Evolutionary conservation across 345 rosid species (phyloP).

Genomic region (Geranium brycei): DNA sequence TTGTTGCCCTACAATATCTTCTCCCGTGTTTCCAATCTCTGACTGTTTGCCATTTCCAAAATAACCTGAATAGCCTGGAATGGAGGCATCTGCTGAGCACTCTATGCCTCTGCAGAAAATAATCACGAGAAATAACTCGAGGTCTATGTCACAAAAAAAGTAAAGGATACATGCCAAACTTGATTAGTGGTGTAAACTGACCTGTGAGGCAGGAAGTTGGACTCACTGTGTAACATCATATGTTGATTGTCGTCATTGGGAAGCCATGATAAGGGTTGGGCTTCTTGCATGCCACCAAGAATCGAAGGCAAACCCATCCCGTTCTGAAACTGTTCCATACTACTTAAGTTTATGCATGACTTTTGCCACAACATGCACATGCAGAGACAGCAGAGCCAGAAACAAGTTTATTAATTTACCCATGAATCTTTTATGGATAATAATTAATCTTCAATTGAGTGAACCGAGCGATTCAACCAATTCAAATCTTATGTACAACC

Average conservation of each 20-base stretch:
- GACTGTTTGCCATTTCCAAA: slow-evolving; percentile 32
- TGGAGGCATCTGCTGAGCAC: slow-evolving; percentile 30
- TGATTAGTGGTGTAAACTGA: slow-evolving; percentile 10
- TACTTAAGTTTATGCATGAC: background rate
- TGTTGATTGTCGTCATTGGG: slow-evolving; percentile 48
- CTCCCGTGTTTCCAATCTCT: slow-evolving; percentile 37
- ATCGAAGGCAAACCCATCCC: slow-evolving; percentile 44
- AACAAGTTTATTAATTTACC: no score
- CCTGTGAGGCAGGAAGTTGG: slow-evolving; percentile 46
- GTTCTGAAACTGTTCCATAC: slow-evolving; percentile 39
- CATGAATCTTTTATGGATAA: no score
- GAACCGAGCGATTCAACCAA: no score
- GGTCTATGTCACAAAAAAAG: background rate
- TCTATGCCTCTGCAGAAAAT: slow-evolving; percentile 36
- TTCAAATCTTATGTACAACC: no score
- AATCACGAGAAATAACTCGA: slow-evolving; percentile 1
- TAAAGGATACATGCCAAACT: background rate
- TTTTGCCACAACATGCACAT: no score
- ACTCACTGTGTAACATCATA: slow-evolving; percentile 38
- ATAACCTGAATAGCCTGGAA: slow-evolving; percentile 44
- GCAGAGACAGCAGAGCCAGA: no score
- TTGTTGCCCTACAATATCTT: slow-evolving; percentile 27
- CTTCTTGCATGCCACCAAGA: slow-evolving; percentile 53
- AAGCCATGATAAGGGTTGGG: slow-evolving; percentile 56
- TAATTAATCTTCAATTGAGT: no score